phyloP scores from a whole-genome alignment of 345 rosid genomes.

The Clarkia xantiana region DNA sequence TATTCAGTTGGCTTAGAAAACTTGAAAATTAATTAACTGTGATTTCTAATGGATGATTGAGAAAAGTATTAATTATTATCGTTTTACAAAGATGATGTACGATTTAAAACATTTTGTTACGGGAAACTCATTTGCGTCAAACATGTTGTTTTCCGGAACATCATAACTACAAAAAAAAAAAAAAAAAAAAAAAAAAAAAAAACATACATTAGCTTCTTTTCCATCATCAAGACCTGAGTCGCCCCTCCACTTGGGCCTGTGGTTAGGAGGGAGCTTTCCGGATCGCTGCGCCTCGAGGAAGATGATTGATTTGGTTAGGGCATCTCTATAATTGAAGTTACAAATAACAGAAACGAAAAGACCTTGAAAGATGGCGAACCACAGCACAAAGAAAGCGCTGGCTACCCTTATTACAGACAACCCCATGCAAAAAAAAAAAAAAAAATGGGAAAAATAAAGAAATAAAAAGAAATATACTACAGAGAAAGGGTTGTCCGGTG shows the following conservation, averaged over 20 bases:
- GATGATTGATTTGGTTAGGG: constrained; percentile 53
- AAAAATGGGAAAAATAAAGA: not conserved
- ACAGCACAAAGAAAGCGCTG: constrained; percentile 14
- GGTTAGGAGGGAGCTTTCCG: constrained; percentile 57
- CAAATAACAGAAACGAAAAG: constrained; percentile 23
- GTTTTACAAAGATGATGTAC: too few species aligned
- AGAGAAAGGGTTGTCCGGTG: too few species aligned
- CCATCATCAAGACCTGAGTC: constrained; percentile 84
- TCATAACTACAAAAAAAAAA: too few species aligned
- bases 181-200: too few species aligned
- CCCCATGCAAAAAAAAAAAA: constrained; percentile 13
- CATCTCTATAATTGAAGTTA: constrained; percentile 45
- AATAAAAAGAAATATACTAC: not conserved
- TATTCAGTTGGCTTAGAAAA: too few species aligned
- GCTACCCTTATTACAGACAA: constrained; percentile 8
- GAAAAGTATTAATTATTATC: too few species aligned
- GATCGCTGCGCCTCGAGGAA: constrained; percentile 91
- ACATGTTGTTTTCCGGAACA: too few species aligned
- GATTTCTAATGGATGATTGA: too few species aligned
- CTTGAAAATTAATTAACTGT: too few species aligned
- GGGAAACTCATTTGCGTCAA: too few species aligned
- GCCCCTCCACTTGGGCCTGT: constrained; percentile 73
- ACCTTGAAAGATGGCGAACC: constrained; percentile 28
- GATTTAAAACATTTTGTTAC: too few species aligned
- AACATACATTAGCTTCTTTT: constrained; percentile 43